Base-by-base conservation (phyloP, 768 basidiomycete genomes). In the Boletus speciosus region DNA sequence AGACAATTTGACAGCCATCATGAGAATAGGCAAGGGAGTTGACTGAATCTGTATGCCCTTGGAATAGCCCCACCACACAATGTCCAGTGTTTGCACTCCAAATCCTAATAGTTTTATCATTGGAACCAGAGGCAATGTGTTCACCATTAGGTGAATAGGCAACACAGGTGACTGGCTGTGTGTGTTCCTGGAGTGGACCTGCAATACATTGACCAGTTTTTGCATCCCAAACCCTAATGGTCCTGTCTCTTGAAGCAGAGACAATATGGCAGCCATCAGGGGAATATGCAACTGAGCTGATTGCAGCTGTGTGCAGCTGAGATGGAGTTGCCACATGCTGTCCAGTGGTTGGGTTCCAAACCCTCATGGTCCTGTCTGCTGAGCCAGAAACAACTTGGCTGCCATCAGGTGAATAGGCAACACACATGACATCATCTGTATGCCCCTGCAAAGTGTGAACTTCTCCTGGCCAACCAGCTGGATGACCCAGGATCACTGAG, bases 381-480 rank as follows among this genome's bases (percentile, higher is more conserved):
- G 66, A 67, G 6, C 62, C 66, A 56, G 68, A 66, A 21, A 59
- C 72, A 35, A 73, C 31, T n/a, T 54, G 57, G 34, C 43, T 44
- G 4, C 59, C 55, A 58, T 64, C 49, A 31, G 57, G 66, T 47
- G 66, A 68, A 44, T 65, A 59, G 15, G 57, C 61, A 47, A 67
- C 52, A 49, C 52, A 61, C 1, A 0, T 23, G 3, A 66, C 49
- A 32, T 43, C 4, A 34, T 45, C 19, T 42, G 48, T 61, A n/a
- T 63, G 62, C 5, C 56, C 60, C 2, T 61, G 56, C 7, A 65
- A 41, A 2, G 31, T 45, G 4, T 58, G 52, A 11, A 64, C n/a
- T 29, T 61, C 59, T 51, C 50, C 59, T 52, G 62, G 62, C 62
- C 62, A 63, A 11, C 21, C 41, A 12, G 25, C 4, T 19, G 42